Evolutionary conservation across 2,329 filamentous ascomycete genomes (phyloP).

Genomic region (Botryotinia narcissicola): DNA sequence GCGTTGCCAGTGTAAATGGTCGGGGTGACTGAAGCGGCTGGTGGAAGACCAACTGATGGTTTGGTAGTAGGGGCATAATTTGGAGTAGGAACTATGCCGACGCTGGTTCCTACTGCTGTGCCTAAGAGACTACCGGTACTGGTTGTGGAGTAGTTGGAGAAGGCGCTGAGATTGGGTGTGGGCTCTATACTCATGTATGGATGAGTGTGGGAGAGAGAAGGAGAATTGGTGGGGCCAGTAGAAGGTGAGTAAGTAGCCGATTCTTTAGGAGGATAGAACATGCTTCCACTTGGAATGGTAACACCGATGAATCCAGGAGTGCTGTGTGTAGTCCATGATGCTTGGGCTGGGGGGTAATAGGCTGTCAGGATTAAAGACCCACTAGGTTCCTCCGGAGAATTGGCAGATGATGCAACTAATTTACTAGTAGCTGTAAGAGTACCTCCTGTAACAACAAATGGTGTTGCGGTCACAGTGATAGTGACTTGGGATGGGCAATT

Average conservation of each 20-base stretch:
- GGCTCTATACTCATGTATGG: neutral
- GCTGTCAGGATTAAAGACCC: neutral
- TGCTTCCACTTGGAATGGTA: neutral
- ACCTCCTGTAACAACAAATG: neutral
- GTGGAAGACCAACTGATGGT: neutral
- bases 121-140: neutral
- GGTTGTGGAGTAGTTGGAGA: neutral
- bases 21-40: neutral
- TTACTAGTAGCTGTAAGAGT: neutral
- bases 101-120: neutral
- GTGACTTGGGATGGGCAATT: constrained; percentile 1
- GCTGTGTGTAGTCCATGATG: neutral
- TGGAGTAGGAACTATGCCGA: neutral
- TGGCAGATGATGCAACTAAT: neutral
- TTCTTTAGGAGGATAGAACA: neutral
- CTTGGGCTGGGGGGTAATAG: neutral
- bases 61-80: neutral
- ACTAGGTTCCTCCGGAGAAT: neutral
- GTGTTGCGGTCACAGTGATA: constrained; percentile 11
- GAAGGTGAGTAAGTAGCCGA: neutral
- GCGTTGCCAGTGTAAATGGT: neutral
- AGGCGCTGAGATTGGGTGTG: neutral
- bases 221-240: no score
- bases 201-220: neutral
- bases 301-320: constrained; percentile 4